Percentiles rank a stretch among this genome's conserved stretches.
Evolutionary conservation across 1,284 basidiomycete species (phyloP).

Genomic region (Trichosporon asahii): DNA sequence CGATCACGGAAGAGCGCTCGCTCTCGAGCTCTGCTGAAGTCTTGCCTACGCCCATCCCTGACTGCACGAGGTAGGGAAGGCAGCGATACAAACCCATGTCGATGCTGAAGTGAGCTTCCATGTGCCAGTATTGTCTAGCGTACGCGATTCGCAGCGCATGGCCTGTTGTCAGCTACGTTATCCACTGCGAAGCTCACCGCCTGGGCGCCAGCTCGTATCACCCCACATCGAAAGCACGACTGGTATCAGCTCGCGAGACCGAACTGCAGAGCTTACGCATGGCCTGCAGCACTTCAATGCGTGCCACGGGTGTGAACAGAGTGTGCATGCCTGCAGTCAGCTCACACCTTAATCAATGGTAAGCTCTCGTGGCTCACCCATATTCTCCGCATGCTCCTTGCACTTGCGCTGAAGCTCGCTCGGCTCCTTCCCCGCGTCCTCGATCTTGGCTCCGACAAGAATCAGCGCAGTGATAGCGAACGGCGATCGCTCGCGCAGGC

Average conservation of each 20-base stretch:
- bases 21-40: conserved; percentile 56
- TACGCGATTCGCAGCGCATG: conserved; percentile 83
- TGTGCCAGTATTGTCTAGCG: too few species aligned
- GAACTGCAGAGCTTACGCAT: conserved; percentile 55
- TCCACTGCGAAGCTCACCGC: conserved; percentile 23
- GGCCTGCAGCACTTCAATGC: conserved; percentile 78
- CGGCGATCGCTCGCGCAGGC: conserved; percentile 36
- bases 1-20: conserved; percentile 72
- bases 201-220: conserved; percentile 46
- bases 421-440: conserved; percentile 67
- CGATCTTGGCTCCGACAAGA: conserved; percentile 76
- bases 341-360: background rate
- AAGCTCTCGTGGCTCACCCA: conserved; percentile 55
- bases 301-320: conserved; percentile 73
- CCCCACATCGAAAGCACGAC: conserved; percentile 46
- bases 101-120: conserved; percentile 54
- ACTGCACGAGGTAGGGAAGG: conserved; percentile 70
- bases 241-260: conserved; percentile 15
- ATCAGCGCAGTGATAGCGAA: conserved; percentile 65
- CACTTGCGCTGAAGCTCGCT: conserved; percentile 43
- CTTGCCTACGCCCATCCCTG: conserved; percentile 66
- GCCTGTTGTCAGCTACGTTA: conserved; percentile 55
- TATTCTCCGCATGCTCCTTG: conserved; percentile 71
- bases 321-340: conserved; percentile 59
- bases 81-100: conserved; percentile 84